Base-by-base conservation (phyloP, 2,329 filamentous ascomycete species). In the Trichoderma sp. region DNA sequence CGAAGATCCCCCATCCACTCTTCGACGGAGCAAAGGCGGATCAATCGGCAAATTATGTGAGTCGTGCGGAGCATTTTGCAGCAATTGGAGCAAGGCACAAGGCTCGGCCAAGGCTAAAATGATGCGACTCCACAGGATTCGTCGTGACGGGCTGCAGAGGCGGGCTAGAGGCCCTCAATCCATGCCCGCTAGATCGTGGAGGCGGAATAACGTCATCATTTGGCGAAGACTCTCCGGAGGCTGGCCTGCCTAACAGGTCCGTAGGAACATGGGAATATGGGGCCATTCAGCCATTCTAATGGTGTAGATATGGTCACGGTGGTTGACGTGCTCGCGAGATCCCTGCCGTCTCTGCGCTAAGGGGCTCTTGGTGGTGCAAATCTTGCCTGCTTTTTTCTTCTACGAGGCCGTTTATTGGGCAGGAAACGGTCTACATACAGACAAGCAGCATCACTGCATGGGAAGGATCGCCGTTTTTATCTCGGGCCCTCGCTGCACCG, bases 121-220 rank as follows among this genome's bases (percentile, higher is more conserved):
- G 60, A 53, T 53, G 68, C 60, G 38, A 73, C 69, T 73, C 69
- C 69, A 73, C 69, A 65, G 9, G 69, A 53, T 35, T 65, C 27
- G 60, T 33, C 69, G 38, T 73, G 69, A 73, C n/a, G 50, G 50
- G 31, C 66, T 69, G n/a, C 27, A 60, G 50, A 38, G 33, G 60
- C 59, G 69, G 69, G 35, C 50, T 64, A n/a, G 38, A 64, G 59
- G 38, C 59, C 59, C n/a, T 53, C 69, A 75, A 16, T n/a, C 56
- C 56, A 45, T 59, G 63, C 38, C 72, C 64, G 53, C 72, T 68
- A 67, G 53, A 75, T 75, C 72, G 64, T 69, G 71, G 68, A 65
- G 71, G 71, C 71, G 60, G 71, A 67, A 75, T 75, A 75, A 68
- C 72, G 72, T 75, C 72, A 75, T 75, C 63, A 18, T 69, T 50